Percentiles rank a stretch among this genome's conserved stretches.
phyloP scores from a whole-genome alignment of 1,284 basidiomycete genomes.

The Cryptococcus sp. region DNA sequence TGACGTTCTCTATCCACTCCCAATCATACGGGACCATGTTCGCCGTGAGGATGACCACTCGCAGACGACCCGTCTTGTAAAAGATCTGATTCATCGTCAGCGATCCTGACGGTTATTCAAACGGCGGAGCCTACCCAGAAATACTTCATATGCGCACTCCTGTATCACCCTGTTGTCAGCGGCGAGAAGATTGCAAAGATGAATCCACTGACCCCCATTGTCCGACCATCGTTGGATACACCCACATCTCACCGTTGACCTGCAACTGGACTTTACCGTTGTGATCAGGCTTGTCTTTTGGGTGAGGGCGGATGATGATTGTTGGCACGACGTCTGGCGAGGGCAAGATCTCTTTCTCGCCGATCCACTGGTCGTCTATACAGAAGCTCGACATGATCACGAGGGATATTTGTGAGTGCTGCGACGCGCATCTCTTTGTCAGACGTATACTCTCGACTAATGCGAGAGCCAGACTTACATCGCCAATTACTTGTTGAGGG shows the following conservation, averaged over 20 bases:
- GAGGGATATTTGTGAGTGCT: conserved; percentile 43
- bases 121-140: conserved; percentile 35
- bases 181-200: neutral
- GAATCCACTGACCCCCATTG: conserved; percentile 30
- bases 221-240: conserved; percentile 41
- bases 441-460: neutral
- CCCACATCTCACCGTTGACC: conserved; percentile 34
- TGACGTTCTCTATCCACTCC: conserved; percentile 51
- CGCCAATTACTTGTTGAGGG: conserved; percentile 32
- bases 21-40: conserved; percentile 52
- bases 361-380: conserved; percentile 43
- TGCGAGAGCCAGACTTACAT: conserved; percentile 26
- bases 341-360: conserved; percentile 29
- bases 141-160: conserved; percentile 48
- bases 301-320: conserved; percentile 36
- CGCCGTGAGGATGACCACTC: conserved; percentile 47
- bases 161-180: conserved; percentile 11
- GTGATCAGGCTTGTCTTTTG: conserved; percentile 25
- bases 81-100: conserved; percentile 35
- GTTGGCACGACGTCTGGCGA: conserved; percentile 34
- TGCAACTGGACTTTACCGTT: conserved; percentile 41
- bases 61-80: conserved; percentile 51
- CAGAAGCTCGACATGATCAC: conserved; percentile 41
- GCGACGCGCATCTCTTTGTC: neutral
- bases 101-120: no score